Conservation (phyloP, 768 basidiomycete genomes). For the Coprinopsis sp. region DNA sequence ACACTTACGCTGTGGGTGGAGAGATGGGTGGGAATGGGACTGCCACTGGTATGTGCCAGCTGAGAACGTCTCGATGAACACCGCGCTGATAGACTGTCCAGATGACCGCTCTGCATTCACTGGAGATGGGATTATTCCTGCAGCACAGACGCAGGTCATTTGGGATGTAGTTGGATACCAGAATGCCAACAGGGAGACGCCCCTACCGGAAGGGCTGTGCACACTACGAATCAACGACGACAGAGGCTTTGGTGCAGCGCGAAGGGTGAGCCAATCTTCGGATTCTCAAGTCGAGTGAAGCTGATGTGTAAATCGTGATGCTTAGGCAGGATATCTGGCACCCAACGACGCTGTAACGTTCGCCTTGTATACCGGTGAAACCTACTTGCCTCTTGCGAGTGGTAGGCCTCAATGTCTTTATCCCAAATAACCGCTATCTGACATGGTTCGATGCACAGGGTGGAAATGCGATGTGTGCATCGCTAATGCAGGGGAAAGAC, state of each 20-base stretch:
- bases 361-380: conserved; percentile 70
- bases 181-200: conserved; percentile 45
- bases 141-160: conserved; percentile 57
- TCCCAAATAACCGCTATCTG: not conserved
- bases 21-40: conserved; percentile 12
- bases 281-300: conserved; percentile 3
- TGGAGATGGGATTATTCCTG: conserved; percentile 56
- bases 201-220: conserved; percentile 67
- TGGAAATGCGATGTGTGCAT: not conserved
- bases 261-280: conserved; percentile 13
- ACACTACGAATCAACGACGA: conserved; percentile 74
- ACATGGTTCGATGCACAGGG: not conserved
- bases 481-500: not conserved
- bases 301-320: not conserved
- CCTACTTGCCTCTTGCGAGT: conserved; percentile 52
- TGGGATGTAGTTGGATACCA: conserved; percentile 77
- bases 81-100: not conserved
- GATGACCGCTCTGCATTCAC: not conserved
- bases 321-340: conserved; percentile 54
- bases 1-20: conserved; percentile 79
- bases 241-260: conserved; percentile 53
- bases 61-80: not conserved
- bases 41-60: not conserved
- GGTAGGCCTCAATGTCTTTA: conserved; percentile 2
- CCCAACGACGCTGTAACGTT: conserved; percentile 66